phyloP scores from a whole-genome alignment of 805 yeast genomes.

The Nakazawaea wyomingensis region DNA sequence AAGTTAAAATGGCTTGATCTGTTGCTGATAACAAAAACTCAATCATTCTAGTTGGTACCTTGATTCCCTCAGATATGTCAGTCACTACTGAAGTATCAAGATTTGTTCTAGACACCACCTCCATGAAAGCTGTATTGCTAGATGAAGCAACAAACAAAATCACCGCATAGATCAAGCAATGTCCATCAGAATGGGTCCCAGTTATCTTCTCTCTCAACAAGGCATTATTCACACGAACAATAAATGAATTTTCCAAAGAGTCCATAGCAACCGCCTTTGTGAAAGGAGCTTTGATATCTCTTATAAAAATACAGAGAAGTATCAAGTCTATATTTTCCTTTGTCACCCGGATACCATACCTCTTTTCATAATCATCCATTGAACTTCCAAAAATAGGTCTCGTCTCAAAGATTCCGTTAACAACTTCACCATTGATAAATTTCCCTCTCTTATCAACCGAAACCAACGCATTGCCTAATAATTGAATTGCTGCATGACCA shows the following conservation, averaged over 20 bases:
- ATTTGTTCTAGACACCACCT: constrained; percentile 29
- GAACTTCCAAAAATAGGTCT: constrained; percentile 35
- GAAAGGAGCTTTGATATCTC: constrained; percentile 57
- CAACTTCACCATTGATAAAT: constrained; percentile 19
- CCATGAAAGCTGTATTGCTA: constrained; percentile 30
- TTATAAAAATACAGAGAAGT: constrained; percentile 41
- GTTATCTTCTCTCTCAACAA: constrained; percentile 9
- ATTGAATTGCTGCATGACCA: constrained; percentile 27
- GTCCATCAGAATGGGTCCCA: constrained; percentile 14
- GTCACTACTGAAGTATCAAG: constrained; percentile 26
- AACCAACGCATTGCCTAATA: constrained; percentile 30
- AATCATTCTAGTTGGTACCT: constrained; percentile 32
- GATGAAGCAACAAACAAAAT: constrained; percentile 28
- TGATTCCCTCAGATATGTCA: constrained; percentile 25
- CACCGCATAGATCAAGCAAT: constrained; percentile 27
- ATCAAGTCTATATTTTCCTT: constrained; percentile 46
- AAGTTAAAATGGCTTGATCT: constrained; percentile 11
- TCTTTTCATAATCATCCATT: constrained; percentile 37
- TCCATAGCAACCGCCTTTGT: constrained; percentile 44
- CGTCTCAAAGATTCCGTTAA: constrained; percentile 26
- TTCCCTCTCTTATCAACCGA: constrained; percentile 28
- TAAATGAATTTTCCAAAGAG: constrained; percentile 38
- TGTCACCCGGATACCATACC: constrained; percentile 33
- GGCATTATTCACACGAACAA: constrained; percentile 34
- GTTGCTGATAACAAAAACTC: constrained; percentile 19